Conservation (phyloP, 208 protist genomes). For the Crithidia mellificae region DNA sequence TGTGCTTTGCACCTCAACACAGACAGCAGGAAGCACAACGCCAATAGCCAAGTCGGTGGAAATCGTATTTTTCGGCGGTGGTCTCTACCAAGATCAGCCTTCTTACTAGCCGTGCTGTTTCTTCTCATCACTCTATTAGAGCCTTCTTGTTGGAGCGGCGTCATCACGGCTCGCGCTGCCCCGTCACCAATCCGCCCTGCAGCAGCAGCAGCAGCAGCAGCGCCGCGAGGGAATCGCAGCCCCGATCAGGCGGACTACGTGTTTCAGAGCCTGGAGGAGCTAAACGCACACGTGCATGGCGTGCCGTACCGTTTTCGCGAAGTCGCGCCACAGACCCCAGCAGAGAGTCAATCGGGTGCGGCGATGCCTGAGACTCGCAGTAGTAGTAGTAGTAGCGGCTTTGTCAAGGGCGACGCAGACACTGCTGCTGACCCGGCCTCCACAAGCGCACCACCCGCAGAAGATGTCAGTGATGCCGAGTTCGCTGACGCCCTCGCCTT, state of each 20-base stretch:
- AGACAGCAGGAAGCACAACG: no score
- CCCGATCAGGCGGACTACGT: background rate
- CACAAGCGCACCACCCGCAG: no score
- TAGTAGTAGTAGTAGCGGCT: background rate
- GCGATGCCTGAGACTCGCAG: background rate
- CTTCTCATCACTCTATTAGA: background rate
- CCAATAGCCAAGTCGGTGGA: no score
- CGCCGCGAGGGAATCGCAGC: background rate
- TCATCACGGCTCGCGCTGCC: background rate
- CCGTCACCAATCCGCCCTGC: background rate
- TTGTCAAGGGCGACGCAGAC: background rate
- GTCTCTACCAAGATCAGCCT: background rate
- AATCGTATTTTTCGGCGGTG: no score
- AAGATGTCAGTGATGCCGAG: background rate
- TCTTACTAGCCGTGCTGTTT: background rate
- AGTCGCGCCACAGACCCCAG: background rate
- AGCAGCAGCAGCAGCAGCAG: no score
- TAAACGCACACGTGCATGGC: slow-evolving; percentile 10
- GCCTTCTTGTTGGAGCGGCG: background rate
- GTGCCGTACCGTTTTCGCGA: slow-evolving; percentile 17
- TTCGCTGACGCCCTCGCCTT: background rate
- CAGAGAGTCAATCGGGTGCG: no score
- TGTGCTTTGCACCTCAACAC: no score
- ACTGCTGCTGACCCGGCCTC: background rate
- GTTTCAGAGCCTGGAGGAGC: slow-evolving; percentile 22